phyloP scores from a whole-genome alignment of 2,329 filamentous ascomycete species.

The Emmonsia crescens region DNA sequence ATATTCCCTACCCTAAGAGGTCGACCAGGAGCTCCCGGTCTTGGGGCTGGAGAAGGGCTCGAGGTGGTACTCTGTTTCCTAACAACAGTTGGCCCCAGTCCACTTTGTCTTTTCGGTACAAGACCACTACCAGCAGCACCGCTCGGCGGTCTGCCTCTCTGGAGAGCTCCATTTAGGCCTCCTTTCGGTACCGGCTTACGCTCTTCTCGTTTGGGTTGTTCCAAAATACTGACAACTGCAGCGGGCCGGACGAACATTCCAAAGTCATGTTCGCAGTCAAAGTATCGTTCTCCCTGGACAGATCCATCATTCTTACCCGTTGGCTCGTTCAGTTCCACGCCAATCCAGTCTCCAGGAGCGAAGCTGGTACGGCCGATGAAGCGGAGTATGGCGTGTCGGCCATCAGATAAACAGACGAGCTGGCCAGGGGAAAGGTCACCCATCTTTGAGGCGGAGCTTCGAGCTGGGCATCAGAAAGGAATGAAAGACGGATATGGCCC shows the following conservation, averaged over 20 bases:
- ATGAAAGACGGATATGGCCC: too few species aligned
- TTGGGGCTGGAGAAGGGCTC: constrained; percentile 60
- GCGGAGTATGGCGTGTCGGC: constrained; percentile 64
- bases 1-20: constrained; percentile 27
- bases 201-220: constrained; percentile 22
- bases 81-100: constrained; percentile 41
- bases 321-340: constrained; percentile 72
- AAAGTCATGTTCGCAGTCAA: constrained; percentile 59
- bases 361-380: constrained; percentile 75
- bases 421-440: constrained; percentile 47
- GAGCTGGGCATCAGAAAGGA: not conserved
- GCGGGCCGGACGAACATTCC: constrained; percentile 79
- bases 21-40: constrained; percentile 31
- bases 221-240: constrained; percentile 48
- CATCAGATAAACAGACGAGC: constrained; percentile 67
- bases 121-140: constrained; percentile 23
- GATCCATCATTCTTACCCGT: constrained; percentile 90
- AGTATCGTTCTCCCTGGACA: constrained; percentile 79
- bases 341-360: constrained; percentile 74
- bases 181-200: constrained; percentile 18
- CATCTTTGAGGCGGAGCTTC: constrained; percentile 17
- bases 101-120: constrained; percentile 34
- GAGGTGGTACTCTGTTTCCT: constrained; percentile 60
- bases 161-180: constrained; percentile 17
- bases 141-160: constrained; percentile 33